A percentile compares a stretch with the other conserved stretches of the same genome.
These are phyloP conservation scores for Endoconidiophora polonica DNA, from an alignment of 2,329 filamentous ascomycete genomes.

Conservation along the genomic window DNA sequence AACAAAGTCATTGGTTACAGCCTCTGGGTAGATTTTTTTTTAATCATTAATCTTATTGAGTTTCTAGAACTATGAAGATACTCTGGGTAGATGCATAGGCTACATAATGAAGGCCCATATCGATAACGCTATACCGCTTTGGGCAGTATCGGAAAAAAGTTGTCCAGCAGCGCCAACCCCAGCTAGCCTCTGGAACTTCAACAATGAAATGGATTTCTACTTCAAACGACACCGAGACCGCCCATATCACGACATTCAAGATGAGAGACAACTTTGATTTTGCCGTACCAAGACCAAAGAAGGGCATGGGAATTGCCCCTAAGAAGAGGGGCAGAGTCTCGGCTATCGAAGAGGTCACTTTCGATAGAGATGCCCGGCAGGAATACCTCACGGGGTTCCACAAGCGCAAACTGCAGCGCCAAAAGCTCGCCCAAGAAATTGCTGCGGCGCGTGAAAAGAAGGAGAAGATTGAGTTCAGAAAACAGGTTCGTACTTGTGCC, in stretches of 20 bases:
- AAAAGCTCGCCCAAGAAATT: conserved; percentile 70
- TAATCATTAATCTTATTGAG: no score
- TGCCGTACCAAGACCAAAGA: conserved; percentile 43
- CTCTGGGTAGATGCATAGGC: no score
- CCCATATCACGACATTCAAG: conserved; percentile 9
- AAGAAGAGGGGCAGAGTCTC: conserved; percentile 49
- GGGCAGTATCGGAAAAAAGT: conserved; percentile 11
- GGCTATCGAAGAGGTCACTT: conserved; percentile 62
- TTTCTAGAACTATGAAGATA: no score
- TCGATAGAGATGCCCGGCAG: conserved; percentile 61
- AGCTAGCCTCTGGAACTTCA: conserved; percentile 7
- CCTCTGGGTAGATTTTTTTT: no score
- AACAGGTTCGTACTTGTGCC: conserved; percentile 42
- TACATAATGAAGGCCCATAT: not conserved
- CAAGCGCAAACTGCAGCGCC: conserved; percentile 78
- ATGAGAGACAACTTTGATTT: conserved; percentile 21
- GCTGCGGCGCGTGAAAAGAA: conserved; percentile 61
- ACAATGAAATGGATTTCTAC: not conserved
- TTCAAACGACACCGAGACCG: conserved; percentile 2
- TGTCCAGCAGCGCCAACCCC: not conserved
- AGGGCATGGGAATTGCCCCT: conserved; percentile 36
- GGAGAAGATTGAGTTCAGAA: conserved; percentile 57
- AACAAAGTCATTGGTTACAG: no score
- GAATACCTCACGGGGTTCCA: conserved; percentile 93
- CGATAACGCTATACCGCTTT: conserved; percentile 12